These are phyloP conservation scores for Podospora anserina DNA, from an alignment of 495 filamentous ascomycete species.

Conservation along the genomic window DNA sequence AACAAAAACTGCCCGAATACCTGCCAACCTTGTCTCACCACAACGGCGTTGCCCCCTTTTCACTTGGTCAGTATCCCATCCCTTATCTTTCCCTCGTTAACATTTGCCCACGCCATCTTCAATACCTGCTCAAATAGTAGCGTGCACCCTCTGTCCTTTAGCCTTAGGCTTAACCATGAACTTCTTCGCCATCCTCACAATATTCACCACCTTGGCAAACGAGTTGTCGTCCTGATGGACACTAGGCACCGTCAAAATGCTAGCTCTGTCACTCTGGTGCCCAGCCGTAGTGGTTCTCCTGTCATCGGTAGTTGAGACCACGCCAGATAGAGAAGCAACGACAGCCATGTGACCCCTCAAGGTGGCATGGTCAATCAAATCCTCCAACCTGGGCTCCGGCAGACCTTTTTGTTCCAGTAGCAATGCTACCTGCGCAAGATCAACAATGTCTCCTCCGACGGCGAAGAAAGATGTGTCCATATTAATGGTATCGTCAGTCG, in stretches of 20 bases:
- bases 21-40: too few species aligned
- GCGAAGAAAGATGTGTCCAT: slow-evolving; percentile 21
- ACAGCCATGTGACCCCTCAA: slow-evolving; percentile 23
- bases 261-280: not conserved
- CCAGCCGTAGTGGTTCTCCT: not conserved
- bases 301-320: not conserved
- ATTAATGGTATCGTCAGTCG: slow-evolving; percentile 4
- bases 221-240: not conserved
- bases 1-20: too few species aligned
- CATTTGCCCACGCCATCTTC: not conserved
- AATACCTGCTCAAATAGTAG: not conserved
- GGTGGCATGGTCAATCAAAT: slow-evolving; percentile 19
- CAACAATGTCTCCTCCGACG: slow-evolving; percentile 25
- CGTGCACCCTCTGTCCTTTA: not conserved
- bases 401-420: slow-evolving; percentile 13
- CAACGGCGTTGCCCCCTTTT: too few species aligned
- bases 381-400: slow-evolving; percentile 16
- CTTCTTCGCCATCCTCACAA: not conserved
- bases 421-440: slow-evolving; percentile 21
- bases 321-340: not conserved
- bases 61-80: too few species aligned
- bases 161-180: not conserved
- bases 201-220: not conserved
- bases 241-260: not conserved
- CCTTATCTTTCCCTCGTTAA: not conserved